A percentile compares a stretch with the other conserved stretches of the same genome.
Conservation (phyloP, 2,329 filamentous ascomycete genomes). For the Ophiocordyceps camponoti-floridani region DNA sequence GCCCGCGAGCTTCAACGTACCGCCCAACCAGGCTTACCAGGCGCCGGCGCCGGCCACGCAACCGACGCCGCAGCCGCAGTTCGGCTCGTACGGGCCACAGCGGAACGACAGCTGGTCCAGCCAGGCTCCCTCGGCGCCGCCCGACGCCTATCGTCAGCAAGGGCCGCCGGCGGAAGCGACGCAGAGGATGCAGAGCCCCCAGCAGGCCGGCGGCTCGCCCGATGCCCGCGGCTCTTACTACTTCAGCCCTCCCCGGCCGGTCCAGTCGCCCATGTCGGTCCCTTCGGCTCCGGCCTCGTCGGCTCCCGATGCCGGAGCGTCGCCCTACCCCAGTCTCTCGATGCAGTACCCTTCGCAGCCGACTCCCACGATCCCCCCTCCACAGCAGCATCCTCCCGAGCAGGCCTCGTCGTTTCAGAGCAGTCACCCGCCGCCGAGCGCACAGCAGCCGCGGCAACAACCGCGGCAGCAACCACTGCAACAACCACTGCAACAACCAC, state of each 20-base stretch:
- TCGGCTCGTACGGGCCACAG: conserved; percentile 26
- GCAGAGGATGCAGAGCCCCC: conserved; percentile 12
- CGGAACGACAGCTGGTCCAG: conserved; percentile 33
- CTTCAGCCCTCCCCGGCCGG: conserved; percentile 24
- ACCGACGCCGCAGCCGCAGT: conserved; percentile 21
- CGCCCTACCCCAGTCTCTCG: conserved; percentile 33
- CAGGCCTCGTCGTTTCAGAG: background rate
- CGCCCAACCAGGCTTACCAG: conserved; percentile 6
- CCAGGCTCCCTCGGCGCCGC: conserved; percentile 17
- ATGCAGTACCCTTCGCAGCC: conserved; percentile 22
- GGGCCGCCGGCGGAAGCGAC: conserved; percentile 6
- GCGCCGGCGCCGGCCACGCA: conserved; percentile 8
- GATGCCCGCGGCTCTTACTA: conserved; percentile 36
- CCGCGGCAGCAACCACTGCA: conserved; percentile 1
- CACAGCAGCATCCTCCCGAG: conserved; percentile 3
- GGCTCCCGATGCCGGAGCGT: conserved; percentile 23
- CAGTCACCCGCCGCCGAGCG: background rate
- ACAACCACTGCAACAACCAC: conserved; percentile 3
- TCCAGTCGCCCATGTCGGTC: conserved; percentile 14
- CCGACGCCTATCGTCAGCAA: conserved; percentile 11
- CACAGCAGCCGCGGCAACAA: background rate
- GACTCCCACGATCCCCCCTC: conserved; percentile 14
- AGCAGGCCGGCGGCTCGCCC: conserved; percentile 10
- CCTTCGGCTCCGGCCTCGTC: conserved; percentile 19
- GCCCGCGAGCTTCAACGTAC: conserved; percentile 14